A percentile compares a stretch with the other conserved stretches of the same genome.
Evolutionary conservation across 2,329 filamentous ascomycete genomes (phyloP).

Genomic region (Talaromyces sp.): DNA sequence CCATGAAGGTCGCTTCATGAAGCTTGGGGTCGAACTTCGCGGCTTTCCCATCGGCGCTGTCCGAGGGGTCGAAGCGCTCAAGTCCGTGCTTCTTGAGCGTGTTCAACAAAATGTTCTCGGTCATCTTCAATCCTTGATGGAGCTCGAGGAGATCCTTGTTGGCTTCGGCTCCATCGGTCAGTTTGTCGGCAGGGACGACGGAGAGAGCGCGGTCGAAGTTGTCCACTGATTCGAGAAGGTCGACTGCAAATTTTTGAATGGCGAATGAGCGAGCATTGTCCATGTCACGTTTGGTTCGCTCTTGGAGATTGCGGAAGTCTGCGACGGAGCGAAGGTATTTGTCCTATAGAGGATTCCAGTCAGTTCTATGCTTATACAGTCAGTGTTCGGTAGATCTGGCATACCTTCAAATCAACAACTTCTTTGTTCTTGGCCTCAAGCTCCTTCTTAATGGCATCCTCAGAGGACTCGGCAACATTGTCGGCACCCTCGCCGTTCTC

Average conservation of each 20-base stretch:
- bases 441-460: constrained; percentile 58
- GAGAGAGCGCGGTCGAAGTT: constrained; percentile 91
- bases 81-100: constrained; percentile 93
- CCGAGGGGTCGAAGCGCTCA: constrained; percentile 74
- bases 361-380: not conserved
- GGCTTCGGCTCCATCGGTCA: constrained; percentile 52
- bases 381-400: constrained; percentile 11
- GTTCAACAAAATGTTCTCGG: constrained; percentile 77
- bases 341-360: constrained; percentile 58
- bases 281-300: constrained; percentile 86
- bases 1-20: constrained; percentile 96
- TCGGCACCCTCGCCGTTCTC: constrained; percentile 43
- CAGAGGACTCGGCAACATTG: constrained; percentile 40
- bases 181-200: constrained; percentile 72
- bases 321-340: constrained; percentile 90
- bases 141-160: constrained; percentile 74
- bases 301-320: constrained; percentile 97
- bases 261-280: constrained; percentile 85
- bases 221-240: constrained; percentile 91
- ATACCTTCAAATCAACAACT: constrained; percentile 79
- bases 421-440: constrained; percentile 70
- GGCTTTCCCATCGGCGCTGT: constrained; percentile 49
- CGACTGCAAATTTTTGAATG: constrained; percentile 88
- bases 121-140: constrained; percentile 92
- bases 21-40: constrained; percentile 95